Evolutionary conservation across 2,329 filamentous ascomycete genomes (phyloP).

Genomic region (Arthrinium phaeospermum): DNA sequence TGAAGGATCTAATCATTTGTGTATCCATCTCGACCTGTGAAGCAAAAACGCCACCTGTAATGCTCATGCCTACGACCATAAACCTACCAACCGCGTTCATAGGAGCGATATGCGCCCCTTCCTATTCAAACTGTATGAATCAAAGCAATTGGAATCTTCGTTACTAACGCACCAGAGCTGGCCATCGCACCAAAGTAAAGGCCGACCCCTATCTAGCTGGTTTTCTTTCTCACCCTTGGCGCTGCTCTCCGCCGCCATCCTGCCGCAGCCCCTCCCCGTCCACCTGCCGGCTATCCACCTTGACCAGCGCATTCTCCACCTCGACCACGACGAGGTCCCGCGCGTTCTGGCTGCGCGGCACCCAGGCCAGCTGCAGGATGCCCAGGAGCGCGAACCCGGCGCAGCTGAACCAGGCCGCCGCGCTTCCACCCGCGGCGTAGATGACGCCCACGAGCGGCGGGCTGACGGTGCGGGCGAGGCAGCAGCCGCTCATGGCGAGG

Average conservation of each 20-base stretch:
- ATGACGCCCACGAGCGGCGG: slow-evolving; percentile 72
- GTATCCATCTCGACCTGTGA: too few species aligned
- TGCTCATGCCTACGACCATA: neutral
- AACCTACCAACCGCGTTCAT: too few species aligned
- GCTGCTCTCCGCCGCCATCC: neutral
- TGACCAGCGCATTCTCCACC: slow-evolving; percentile 13
- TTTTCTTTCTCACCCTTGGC: too few species aligned
- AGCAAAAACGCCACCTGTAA: neutral
- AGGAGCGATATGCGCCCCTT: neutral
- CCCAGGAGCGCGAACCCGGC: slow-evolving; percentile 36
- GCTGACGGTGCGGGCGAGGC: slow-evolving; percentile 71
- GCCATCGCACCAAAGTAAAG: too few species aligned
- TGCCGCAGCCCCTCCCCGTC: neutral
- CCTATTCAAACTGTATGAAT: neutral
- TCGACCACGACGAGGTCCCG: slow-evolving; percentile 29
- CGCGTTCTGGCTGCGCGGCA: slow-evolving; percentile 36
- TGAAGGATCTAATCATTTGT: too few species aligned
- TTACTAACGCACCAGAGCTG: too few species aligned
- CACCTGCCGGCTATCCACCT: neutral
- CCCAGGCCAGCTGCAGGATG: slow-evolving; percentile 38
- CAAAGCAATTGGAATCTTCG: neutral
- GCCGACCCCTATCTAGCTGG: too few species aligned
- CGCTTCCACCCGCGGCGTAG: slow-evolving; percentile 64
- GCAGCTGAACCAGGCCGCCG: slow-evolving; percentile 49
- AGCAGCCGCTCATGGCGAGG: slow-evolving; percentile 73